Evolutionary conservation across 1,284 basidiomycete species (phyloP).

Genomic region (Sanguinoderma infundibulare): DNA sequence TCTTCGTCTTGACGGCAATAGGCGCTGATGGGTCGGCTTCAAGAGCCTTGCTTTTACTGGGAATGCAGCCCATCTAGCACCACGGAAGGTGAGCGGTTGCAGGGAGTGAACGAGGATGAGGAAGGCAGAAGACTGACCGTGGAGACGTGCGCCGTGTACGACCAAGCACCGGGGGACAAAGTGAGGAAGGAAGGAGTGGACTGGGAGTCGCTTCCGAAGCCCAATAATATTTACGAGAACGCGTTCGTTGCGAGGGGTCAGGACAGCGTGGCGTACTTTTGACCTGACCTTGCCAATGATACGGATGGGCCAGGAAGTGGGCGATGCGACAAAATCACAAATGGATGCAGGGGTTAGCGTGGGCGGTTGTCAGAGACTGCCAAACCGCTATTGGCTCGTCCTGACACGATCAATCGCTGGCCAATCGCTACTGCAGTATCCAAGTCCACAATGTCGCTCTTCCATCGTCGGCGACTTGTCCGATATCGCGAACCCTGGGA

Average conservation of each 20-base stretch:
- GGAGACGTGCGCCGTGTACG: too few relatives aligned
- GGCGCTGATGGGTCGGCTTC: constrained; percentile 24
- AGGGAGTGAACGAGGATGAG: neutral
- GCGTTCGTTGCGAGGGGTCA: constrained; percentile 24
- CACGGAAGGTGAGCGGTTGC: neutral
- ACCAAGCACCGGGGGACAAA: constrained; percentile 6
- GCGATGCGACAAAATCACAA: constrained; percentile 5
- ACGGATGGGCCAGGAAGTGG: constrained; percentile 6
- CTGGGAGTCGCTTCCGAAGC: constrained; percentile 1
- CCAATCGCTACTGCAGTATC: neutral
- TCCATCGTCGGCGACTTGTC: neutral
- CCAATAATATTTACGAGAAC: constrained; percentile 10
- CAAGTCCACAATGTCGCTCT: neutral
- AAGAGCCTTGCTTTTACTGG: constrained; percentile 43
- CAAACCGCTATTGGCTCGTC: neutral
- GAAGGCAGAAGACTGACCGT: constrained; percentile 11
- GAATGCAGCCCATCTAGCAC: constrained; percentile 45
- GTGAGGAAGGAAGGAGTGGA: neutral
- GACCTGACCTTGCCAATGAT: constrained; percentile 14
- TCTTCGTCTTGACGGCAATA: constrained; percentile 11
- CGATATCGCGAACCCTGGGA: too few relatives aligned
- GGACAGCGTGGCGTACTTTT: constrained; percentile 17
- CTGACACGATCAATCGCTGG: neutral
- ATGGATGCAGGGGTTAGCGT: constrained; percentile 1
- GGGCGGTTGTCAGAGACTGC: neutral